Base-by-base conservation (phyloP, 2,329 filamentous ascomycete genomes). In the Aspergillus sp. region DNA sequence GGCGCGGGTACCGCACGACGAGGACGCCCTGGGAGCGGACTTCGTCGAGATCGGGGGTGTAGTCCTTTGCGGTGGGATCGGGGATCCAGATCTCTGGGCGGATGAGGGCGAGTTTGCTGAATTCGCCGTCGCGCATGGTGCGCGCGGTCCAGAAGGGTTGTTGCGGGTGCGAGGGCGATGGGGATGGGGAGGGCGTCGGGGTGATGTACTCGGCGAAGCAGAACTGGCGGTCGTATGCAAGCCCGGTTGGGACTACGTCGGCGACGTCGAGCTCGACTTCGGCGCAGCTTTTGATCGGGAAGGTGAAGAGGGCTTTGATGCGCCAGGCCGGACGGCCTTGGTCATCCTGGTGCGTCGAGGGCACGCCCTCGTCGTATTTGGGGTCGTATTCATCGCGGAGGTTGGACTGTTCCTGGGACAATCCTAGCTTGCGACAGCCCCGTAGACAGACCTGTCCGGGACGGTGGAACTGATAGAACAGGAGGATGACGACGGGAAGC, bases 211-310 rank as follows among this genome's bases (percentile, higher is more conserved):
- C 87, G 1, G 88, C 91, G 67, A 97, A 89, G 45, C 85, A 87
- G 75, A 91, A 96, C 60, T 93, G 82, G 5, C 91, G 84, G 71
- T 97, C 91, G 70, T 88, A 88, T 67, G 87, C 82, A 52, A 96
- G 78, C 2, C 91, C 91, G 2, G 83, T 83, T 5, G 83, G 76
- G 43, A 89, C 72, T 14, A 94, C 79, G 49, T 83, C 81, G 54
- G 82, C 83, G 55, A 79, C 75, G 47, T 81, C 74, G 44, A 96
- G 71, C 72, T 94, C 89, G 50, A 96, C 84, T 23, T 88, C 88
- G 51, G 76, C 78, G 69, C 91, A 96, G 52, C 88, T 90, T 74
- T 95, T 93, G 69, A 96, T 75, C 1, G 92, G 91, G 69, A 94
- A 93, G 54, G 91, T 81, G 74, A 86, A 87, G 47, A 96, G 76